Conservation (phyloP, 2,329 filamentous ascomycete genomes). For the Parascedosporium putredinis region DNA sequence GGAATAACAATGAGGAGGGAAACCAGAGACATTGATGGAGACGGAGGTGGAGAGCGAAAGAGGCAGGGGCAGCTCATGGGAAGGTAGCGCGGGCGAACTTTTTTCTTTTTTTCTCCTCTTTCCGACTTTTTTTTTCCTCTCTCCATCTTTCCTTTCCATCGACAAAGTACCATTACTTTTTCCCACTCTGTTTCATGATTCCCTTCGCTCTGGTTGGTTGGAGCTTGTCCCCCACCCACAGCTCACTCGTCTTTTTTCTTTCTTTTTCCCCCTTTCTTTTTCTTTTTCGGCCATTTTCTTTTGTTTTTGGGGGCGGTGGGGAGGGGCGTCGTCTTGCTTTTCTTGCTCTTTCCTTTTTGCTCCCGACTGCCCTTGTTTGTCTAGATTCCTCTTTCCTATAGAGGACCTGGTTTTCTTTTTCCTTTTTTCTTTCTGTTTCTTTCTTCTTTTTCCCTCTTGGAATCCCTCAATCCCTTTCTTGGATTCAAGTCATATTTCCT, state of each 20-base stretch:
- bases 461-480: background rate
- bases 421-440: constrained; percentile 6
- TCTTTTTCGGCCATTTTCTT: background rate
- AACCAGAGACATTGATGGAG: background rate
- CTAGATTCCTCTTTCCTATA: no score
- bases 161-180: background rate
- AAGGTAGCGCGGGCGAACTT: constrained; percentile 11
- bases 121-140: background rate
- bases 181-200: background rate
- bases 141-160: constrained; percentile 3
- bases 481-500: constrained; percentile 1
- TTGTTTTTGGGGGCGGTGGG: no score
- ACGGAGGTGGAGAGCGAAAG: constrained; percentile 1
- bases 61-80: constrained; percentile 7
- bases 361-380: no score
- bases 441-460: background rate
- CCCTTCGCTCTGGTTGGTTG: background rate
- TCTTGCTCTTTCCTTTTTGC: no score
- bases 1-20: background rate
- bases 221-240: background rate
- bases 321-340: no score
- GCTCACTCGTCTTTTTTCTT: constrained; percentile 2
- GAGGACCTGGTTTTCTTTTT: background rate
- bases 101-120: constrained; percentile 6
- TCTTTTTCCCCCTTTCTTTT: background rate